phyloP scores from a whole-genome alignment of 2,329 filamentous ascomycete genomes.

The Colletotrichum caudatum region DNA sequence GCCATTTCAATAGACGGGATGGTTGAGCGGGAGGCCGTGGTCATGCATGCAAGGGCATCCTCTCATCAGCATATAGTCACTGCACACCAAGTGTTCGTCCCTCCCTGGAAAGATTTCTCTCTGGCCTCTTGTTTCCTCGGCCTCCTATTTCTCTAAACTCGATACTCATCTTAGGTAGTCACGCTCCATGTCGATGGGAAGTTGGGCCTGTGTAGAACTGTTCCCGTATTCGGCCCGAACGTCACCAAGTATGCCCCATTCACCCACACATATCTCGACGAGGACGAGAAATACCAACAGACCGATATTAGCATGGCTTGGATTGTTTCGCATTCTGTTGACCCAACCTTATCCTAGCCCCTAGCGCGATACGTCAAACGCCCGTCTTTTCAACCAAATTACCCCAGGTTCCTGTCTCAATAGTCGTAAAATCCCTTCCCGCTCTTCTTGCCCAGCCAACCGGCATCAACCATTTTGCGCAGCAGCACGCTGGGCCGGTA shows the following conservation, averaged over 20 bases:
- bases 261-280: too few relatives aligned
- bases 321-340: neutral
- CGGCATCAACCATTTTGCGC: conserved; percentile 96
- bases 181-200: neutral
- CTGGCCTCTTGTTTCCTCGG: neutral
- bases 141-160: neutral
- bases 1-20: neutral
- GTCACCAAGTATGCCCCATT: neutral
- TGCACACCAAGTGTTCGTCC: neutral
- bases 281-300: neutral
- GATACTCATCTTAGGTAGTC: neutral
- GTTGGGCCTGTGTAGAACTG: neutral
- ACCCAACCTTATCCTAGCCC: neutral
- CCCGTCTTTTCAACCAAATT: neutral
- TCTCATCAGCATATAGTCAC: neutral
- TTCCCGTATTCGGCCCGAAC: neutral
- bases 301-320: neutral
- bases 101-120: neutral
- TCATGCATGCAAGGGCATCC: neutral
- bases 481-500: conserved; percentile 91
- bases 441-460: conserved; percentile 97
- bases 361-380: neutral
- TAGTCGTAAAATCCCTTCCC: conserved; percentile 97
- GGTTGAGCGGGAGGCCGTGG: too few relatives aligned
- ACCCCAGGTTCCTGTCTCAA: conserved; percentile 52